Percentiles rank a stretch among this genome's conserved stretches.
phyloP scores from a whole-genome alignment of 2,329 filamentous ascomycete genomes.

The Tolypocladium capitatum region DNA sequence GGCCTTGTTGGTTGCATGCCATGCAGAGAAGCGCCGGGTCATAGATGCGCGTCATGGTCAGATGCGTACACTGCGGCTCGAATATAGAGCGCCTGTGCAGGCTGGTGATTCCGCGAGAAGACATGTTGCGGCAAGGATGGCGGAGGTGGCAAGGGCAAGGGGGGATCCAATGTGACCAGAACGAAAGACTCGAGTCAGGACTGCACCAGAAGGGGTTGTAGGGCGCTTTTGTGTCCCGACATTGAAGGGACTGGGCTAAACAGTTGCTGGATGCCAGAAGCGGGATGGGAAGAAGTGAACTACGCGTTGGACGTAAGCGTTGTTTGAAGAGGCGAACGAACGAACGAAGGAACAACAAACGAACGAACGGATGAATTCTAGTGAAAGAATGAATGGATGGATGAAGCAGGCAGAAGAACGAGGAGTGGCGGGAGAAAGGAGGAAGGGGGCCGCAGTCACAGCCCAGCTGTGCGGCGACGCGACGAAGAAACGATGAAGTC shows the following conservation, averaged over 20 bases:
- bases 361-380: not conserved
- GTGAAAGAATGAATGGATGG: not conserved
- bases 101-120: slow-evolving; percentile 1
- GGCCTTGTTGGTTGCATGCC: slow-evolving; percentile 40
- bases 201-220: not conserved
- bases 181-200: not conserved
- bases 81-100: slow-evolving; percentile 9
- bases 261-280: not conserved
- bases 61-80: slow-evolving; percentile 45
- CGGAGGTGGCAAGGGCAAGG: not conserved
- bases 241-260: not conserved
- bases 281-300: not conserved
- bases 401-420: not conserved
- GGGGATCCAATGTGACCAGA: not conserved
- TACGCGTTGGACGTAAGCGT: not conserved
- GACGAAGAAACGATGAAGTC: not conserved
- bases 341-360: not conserved
- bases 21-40: slow-evolving; percentile 39
- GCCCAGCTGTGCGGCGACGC: not conserved
- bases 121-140: not conserved
- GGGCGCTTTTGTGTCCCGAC: not conserved
- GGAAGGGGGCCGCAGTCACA: not conserved
- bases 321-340: not conserved
- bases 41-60: slow-evolving; percentile 54
- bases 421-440: not conserved